A percentile compares a stretch with the other conserved stretches of the same genome.
phyloP scores from a whole-genome alignment of 2,329 filamentous ascomycete genomes.

The Aspergillus pseudoterreus region DNA sequence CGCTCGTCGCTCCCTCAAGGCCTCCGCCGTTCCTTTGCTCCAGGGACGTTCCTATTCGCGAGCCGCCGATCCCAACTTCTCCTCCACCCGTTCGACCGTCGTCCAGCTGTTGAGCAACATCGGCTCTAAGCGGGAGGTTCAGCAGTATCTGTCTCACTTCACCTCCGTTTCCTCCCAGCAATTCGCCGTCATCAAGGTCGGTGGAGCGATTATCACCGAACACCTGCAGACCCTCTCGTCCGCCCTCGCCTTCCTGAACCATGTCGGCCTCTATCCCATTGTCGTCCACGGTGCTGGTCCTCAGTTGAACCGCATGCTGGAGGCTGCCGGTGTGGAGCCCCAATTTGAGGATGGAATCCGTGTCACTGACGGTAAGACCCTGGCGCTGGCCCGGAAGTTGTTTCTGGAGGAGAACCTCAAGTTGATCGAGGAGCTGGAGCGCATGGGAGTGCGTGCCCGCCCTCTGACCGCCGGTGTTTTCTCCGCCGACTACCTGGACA shows the following conservation, averaged over 20 bases:
- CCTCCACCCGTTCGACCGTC: constrained; percentile 71
- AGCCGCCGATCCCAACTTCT: constrained; percentile 48
- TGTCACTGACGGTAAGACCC: constrained; percentile 91
- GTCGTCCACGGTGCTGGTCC: constrained; percentile 94
- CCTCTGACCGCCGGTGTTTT: constrained; percentile 89
- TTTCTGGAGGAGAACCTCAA: constrained; percentile 96
- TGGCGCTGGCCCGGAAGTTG: constrained; percentile 83
- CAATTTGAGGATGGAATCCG: constrained; percentile 96
- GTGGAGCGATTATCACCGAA: constrained; percentile 91
- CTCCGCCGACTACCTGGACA: constrained; percentile 89
- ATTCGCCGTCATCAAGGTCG: constrained; percentile 98
- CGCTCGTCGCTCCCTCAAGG: constrained; percentile 22
- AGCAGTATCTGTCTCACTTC: constrained; percentile 97
- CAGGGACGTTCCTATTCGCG: constrained; percentile 45
- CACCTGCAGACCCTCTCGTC: constrained; percentile 88
- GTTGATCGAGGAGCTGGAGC: constrained; percentile 83
- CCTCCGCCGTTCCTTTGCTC: constrained; percentile 24
- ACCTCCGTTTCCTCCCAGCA: constrained; percentile 94
- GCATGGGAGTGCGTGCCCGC: constrained; percentile 81
- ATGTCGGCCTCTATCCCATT: constrained; percentile 90
- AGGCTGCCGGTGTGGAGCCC: constrained; percentile 88
- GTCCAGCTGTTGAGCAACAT: constrained; percentile 92
- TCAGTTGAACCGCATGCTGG: constrained; percentile 86
- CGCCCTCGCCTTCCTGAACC: constrained; percentile 85
- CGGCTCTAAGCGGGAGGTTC: constrained; percentile 90